These are phyloP conservation scores for Didymella keratinophila DNA, from an alignment of 2,329 filamentous ascomycete genomes.

Conservation along the genomic window DNA sequence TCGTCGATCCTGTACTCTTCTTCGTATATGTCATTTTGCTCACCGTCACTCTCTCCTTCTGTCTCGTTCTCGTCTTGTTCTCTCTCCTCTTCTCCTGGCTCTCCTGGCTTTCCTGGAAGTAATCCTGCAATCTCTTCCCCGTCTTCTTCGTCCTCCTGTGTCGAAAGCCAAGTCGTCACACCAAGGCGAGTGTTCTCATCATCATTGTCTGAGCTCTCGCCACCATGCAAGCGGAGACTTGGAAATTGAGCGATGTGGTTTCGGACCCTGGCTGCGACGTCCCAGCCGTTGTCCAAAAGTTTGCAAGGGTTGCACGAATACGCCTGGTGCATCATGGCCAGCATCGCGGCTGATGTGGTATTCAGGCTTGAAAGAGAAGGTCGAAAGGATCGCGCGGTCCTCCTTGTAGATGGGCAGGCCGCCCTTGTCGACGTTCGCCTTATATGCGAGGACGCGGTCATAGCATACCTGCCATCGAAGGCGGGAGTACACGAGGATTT, in stretches of 20 bases:
- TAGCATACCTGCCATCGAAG: neutral
- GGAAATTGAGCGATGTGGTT: neutral
- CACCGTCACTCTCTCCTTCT: neutral
- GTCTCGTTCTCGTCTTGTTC: neutral
- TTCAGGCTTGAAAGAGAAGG: neutral
- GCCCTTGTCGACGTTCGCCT: neutral
- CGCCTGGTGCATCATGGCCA: neutral
- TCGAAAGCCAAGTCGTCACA: too few species aligned
- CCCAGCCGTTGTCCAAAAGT: neutral
- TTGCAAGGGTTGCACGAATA: neutral
- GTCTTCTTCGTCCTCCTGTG: neutral
- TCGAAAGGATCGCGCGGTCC: neutral
- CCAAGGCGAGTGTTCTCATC: neutral
- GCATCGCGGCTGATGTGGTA: neutral
- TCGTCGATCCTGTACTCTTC: neutral
- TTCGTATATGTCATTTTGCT: neutral
- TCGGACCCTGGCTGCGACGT: neutral
- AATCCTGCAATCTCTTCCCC: neutral
- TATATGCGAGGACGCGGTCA: neutral
- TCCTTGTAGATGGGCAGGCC: neutral
- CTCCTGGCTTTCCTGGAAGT: neutral
- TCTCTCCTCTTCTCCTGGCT: neutral
- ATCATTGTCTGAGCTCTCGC: neutral
- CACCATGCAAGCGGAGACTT: neutral
- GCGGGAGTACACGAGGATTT: neutral